These are phyloP conservation scores for Candida buenavistaensis DNA, from an alignment of 1,139 yeast genomes.

Conservation along the genomic window DNA sequence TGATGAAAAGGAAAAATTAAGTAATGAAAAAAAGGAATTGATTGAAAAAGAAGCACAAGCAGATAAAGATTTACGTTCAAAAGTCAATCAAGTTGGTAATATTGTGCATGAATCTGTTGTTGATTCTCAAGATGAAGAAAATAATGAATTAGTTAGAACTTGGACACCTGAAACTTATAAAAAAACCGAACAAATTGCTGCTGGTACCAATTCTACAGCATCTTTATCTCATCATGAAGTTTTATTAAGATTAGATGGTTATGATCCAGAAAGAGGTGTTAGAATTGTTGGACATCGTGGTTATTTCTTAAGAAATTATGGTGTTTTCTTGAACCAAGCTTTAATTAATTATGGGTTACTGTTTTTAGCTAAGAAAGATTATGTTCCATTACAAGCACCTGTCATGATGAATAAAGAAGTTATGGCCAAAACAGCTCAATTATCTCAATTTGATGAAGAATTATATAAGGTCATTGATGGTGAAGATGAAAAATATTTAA, in stretches of 20 bases:
- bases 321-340: conserved; percentile 97
- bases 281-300: conserved; percentile 99
- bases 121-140: conserved; percentile 82
- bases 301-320: conserved; percentile 89
- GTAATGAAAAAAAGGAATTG: conserved; percentile 66
- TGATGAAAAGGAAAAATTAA: conserved; percentile 74
- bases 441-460: conserved; percentile 97
- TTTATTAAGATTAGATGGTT: conserved; percentile 90
- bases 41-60: conserved; percentile 73
- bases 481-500: conserved; percentile 93
- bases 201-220: conserved; percentile 77
- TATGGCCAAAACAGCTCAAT: conserved; percentile 99
- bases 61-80: conserved; percentile 68
- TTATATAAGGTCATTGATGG: conserved; percentile 96
- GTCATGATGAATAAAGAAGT: conserved; percentile 99
- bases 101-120: conserved; percentile 91
- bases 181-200: conserved; percentile 60
- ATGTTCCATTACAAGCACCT: conserved; percentile 94
- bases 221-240: conserved; percentile 93
- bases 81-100: conserved; percentile 91
- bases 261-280: conserved; percentile 98
- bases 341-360: conserved; percentile 92
- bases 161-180: conserved; percentile 76
- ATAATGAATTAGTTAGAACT: conserved; percentile 81
- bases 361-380: conserved; percentile 77